Conservation (phyloP, 2,329 filamentous ascomycete genomes). For the Fusarium anthophilum region DNA sequence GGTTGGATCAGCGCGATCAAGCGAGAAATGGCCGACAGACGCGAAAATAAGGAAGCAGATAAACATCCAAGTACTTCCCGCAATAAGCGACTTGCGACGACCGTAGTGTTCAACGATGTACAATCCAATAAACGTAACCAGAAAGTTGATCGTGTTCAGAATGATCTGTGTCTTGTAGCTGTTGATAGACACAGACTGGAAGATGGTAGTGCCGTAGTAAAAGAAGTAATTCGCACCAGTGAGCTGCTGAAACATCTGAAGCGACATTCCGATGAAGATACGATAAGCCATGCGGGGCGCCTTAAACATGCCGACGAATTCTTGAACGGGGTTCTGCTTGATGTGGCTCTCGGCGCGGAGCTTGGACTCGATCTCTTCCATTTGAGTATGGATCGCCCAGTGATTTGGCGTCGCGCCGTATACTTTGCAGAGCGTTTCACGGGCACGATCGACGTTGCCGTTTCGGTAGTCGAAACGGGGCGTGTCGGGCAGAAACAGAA, state of each 20-base stretch:
- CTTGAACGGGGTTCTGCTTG: conserved; percentile 53
- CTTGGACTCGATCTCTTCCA: conserved; percentile 64
- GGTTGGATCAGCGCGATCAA: conserved; percentile 49
- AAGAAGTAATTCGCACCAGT: conserved; percentile 76
- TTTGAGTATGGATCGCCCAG: conserved; percentile 57
- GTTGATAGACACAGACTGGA: conserved; percentile 59
- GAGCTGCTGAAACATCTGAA: conserved; percentile 75
- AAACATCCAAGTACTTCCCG: conserved; percentile 69
- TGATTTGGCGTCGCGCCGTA: conserved; percentile 57
- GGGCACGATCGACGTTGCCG: conserved; percentile 58
- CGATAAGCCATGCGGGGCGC: conserved; percentile 72
- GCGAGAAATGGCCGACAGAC: conserved; percentile 60
- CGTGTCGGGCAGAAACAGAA: conserved; percentile 62
- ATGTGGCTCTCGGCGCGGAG: conserved; percentile 57
- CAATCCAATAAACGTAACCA: conserved; percentile 73
- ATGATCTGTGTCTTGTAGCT: conserved; percentile 75
- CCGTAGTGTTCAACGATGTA: conserved; percentile 76
- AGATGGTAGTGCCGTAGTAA: conserved; percentile 68
- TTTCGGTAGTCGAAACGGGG: conserved; percentile 61
- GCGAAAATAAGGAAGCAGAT: conserved; percentile 68
- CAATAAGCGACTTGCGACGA: conserved; percentile 69
- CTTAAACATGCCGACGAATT: conserved; percentile 68
- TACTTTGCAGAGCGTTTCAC: conserved; percentile 57
- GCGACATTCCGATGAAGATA: conserved; percentile 65
- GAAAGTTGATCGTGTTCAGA: conserved; percentile 72